phyloP scores from a whole-genome alignment of 306 rosid genomes.

The Ormosia emarginata region DNA sequence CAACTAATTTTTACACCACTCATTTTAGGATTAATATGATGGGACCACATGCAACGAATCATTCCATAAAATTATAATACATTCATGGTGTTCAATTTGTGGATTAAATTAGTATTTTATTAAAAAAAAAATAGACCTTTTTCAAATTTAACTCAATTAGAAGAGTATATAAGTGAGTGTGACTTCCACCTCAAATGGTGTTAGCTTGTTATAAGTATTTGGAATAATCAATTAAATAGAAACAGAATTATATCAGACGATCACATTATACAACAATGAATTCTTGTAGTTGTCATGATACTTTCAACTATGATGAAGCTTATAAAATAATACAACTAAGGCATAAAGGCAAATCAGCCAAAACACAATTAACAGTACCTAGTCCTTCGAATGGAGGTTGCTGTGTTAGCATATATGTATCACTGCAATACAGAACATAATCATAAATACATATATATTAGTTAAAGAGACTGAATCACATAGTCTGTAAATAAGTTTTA shows the following conservation, averaged over 20 bases:
- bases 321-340: neutral
- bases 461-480: conserved; percentile 12
- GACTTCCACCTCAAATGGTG: conserved; percentile 42
- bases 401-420: conserved; percentile 68
- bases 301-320: neutral
- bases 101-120: too few relatives aligned
- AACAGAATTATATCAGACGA: conserved; percentile 21
- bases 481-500: neutral
- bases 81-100: too few relatives aligned
- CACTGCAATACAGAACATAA: conserved; percentile 45
- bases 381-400: conserved; percentile 69
- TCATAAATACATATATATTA: neutral
- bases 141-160: too few relatives aligned
- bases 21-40: too few relatives aligned
- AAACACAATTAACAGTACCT: conserved; percentile 49
- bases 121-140: too few relatives aligned
- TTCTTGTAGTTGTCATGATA: neutral
- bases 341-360: conserved; percentile 5
- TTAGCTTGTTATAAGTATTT: conserved; percentile 68
- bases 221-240: conserved; percentile 12
- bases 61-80: too few relatives aligned
- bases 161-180: too few relatives aligned
- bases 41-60: too few relatives aligned
- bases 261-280: neutral
- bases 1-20: too few relatives aligned